Conservation (phyloP, 805 yeast genomes). For the Candida ulmi region DNA sequence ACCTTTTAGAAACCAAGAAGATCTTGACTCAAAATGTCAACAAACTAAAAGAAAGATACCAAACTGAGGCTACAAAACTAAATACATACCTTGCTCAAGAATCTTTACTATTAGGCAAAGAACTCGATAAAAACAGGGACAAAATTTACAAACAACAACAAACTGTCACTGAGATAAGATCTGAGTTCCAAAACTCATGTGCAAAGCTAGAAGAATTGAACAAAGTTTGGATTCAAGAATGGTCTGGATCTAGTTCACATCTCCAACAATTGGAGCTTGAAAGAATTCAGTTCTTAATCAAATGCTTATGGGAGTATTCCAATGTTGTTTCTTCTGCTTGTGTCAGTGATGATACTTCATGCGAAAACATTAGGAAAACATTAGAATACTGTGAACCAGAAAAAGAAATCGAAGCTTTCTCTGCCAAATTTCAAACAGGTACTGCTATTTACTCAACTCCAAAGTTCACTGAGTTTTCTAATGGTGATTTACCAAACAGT, state of each 20-base stretch:
- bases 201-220: constrained; percentile 48
- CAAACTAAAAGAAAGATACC: constrained; percentile 42
- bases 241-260: constrained; percentile 59
- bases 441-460: constrained; percentile 53
- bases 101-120: constrained; percentile 68
- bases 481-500: constrained; percentile 28
- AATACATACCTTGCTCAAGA: constrained; percentile 57
- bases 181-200: constrained; percentile 54
- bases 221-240: constrained; percentile 64
- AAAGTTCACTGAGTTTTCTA: constrained; percentile 54
- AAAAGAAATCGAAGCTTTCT: constrained; percentile 51
- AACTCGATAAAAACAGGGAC: constrained; percentile 52
- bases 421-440: constrained; percentile 58
- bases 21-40: constrained; percentile 32
- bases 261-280: constrained; percentile 69
- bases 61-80: constrained; percentile 50
- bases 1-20: constrained; percentile 43
- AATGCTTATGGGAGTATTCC: constrained; percentile 73
- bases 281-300: constrained; percentile 61
- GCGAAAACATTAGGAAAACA: constrained; percentile 61
- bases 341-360: constrained; percentile 71
- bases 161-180: constrained; percentile 34
- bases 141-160: constrained; percentile 47
- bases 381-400: constrained; percentile 65
- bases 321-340: constrained; percentile 71